Percentiles rank a stretch among this genome's conserved stretches.
Conservation (phyloP, 2,329 filamentous ascomycete species). For the Xylariales sp. region DNA sequence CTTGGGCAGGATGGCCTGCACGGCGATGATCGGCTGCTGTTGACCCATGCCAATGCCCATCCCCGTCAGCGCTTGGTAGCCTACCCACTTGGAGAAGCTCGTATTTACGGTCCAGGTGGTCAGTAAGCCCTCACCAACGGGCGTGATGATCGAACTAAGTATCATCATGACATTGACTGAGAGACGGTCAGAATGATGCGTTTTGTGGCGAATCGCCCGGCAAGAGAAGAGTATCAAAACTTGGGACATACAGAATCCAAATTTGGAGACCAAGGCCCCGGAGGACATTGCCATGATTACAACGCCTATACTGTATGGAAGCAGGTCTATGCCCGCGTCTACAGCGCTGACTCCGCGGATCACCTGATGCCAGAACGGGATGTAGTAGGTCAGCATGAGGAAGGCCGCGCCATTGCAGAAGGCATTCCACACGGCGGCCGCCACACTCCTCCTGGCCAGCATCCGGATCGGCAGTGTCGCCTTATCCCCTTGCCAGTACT, state of each 20-base stretch:
- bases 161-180: no score
- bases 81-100: slow-evolving; percentile 23
- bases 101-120: slow-evolving; percentile 33
- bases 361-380: slow-evolving; percentile 48
- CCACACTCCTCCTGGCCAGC: slow-evolving; percentile 32
- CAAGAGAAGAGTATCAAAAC: no score
- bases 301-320: slow-evolving; percentile 32
- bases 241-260: slow-evolving; percentile 41
- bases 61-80: slow-evolving; percentile 39
- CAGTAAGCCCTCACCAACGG: slow-evolving; percentile 36
- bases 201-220: no score
- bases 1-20: slow-evolving; percentile 31
- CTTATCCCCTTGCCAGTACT: slow-evolving; percentile 25
- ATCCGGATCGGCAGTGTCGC: slow-evolving; percentile 37
- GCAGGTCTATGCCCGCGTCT: slow-evolving; percentile 34
- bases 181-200: no score
- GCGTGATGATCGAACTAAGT: slow-evolving; percentile 27
- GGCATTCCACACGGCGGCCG: slow-evolving; percentile 26
- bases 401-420: slow-evolving; percentile 38
- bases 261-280: slow-evolving; percentile 28
- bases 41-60: slow-evolving; percentile 34
- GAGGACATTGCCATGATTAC: neutral
- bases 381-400: slow-evolving; percentile 40
- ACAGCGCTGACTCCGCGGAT: slow-evolving; percentile 33
- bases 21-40: slow-evolving; percentile 38